Conservation (phyloP, 768 basidiomycete genomes). For the Brasilioporus rufonigricans region DNA sequence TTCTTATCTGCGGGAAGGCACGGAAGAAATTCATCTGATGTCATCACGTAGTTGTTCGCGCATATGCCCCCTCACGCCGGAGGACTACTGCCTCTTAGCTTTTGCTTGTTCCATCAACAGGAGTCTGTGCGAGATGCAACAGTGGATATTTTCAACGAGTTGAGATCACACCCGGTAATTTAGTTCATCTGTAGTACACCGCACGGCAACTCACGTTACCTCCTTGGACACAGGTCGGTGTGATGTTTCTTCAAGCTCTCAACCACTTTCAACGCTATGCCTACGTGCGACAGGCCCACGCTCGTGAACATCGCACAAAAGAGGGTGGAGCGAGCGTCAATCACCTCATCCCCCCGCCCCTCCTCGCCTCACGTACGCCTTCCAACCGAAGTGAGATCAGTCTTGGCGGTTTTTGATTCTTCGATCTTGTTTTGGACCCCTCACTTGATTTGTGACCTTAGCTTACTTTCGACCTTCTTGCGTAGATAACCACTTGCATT, state of each 20-base stretch:
- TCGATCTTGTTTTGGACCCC: background rate
- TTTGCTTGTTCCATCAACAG: conserved; percentile 88
- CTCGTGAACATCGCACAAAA: conserved; percentile 46
- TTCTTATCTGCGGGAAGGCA: background rate
- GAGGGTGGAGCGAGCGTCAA: conserved; percentile 27
- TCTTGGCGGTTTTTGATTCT: conserved; percentile 33
- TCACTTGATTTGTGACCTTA: conserved; percentile 9
- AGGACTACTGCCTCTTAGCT: conserved; percentile 82
- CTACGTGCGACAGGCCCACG: conserved; percentile 79
- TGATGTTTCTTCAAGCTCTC: conserved; percentile 70
- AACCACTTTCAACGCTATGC: conserved; percentile 91
- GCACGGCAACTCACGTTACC: background rate
- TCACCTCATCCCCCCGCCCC: conserved; percentile 34
- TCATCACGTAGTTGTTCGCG: conserved; percentile 65
- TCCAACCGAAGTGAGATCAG: conserved; percentile 49
- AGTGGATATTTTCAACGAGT: conserved; percentile 78
- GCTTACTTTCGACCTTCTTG: conserved; percentile 32
- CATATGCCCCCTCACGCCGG: conserved; percentile 71
- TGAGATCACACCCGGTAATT: conserved; percentile 74
- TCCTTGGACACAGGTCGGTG: conserved; percentile 63
- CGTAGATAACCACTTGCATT: conserved; percentile 18
- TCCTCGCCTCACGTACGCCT: conserved; percentile 36
- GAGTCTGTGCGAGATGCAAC: conserved; percentile 74
- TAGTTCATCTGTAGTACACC: background rate
- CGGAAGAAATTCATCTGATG: background rate